Base-by-base conservation (phyloP, 768 basidiomycete genomes). In the Lenzites betulinus region DNA sequence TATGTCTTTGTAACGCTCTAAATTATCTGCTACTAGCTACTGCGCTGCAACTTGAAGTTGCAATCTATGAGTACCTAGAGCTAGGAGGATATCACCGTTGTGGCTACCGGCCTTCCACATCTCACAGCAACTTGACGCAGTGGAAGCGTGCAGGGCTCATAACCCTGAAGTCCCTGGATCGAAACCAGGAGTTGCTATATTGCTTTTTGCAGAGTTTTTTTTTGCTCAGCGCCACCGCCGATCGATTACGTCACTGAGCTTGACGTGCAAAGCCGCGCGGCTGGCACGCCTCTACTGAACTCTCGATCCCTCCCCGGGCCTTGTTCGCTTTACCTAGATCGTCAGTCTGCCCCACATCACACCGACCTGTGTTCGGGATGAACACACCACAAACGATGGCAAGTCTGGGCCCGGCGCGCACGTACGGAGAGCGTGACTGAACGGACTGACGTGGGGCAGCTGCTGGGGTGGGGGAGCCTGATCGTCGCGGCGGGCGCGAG, bases 401-500 rank as follows among this genome's bases (percentile, higher is more conserved):
- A 44, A 62, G 64, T 65, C 7, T 26, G 11, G 12, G 20, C 15
- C 20, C 4, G 5, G 18, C 2, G 11, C 26, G 13, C 3, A 16
- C n/a, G 39, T 47, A 43, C 46, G 28, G n/a, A n/a, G n/a, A n/a
- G n/a, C 42, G 36, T 2, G 7, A 20, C 8, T 30, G n/a, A 13
- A 23, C 30, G n/a, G 20, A 26, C n/a, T 18, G 18, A 63, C 53
- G 39, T 49, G 9, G 18, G 8, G n/a, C 33, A 76, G 74, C 61
- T 66, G 25, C 46, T 75, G 13, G 74, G 74, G 23, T 75, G 74
- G 71, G 70, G 66, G n/a, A 68, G 67, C 38, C 67, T 79, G 20
- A 67, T 79, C 22, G 64, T 67, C 33, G 75, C 72, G 9, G 76
- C 76, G 0, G 75, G 74, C 4, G 73, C 71, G 42, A 76, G 76